Evolutionary conservation across 106 monocot genomes (phyloP).

Genomic region (Dendrobium officinale): DNA sequence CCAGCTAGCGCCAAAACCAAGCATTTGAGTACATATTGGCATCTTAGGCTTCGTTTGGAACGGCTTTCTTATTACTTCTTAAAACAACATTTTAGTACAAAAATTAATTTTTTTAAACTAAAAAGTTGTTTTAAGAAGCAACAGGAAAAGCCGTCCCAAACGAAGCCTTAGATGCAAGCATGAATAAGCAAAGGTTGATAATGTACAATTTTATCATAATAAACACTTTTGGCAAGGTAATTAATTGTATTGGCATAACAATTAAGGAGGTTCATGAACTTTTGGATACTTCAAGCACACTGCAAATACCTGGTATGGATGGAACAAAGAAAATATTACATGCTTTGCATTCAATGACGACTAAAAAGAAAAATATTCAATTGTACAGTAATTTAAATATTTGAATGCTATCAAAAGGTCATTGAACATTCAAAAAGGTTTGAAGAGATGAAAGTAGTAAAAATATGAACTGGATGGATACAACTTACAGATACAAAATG

Average conservation of each 20-base stretch:
- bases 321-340: not conserved
- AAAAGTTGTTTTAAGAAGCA: too few relatives aligned
- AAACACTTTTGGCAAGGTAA: not conserved
- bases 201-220: not conserved
- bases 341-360: not conserved
- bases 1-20: too few relatives aligned
- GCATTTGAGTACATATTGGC: too few relatives aligned
- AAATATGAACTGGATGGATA: not conserved
- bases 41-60: not conserved
- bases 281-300: not conserved
- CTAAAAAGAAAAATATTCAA: not conserved
- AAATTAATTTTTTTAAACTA: too few relatives aligned
- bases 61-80: too few relatives aligned
- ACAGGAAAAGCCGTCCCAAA: too few relatives aligned
- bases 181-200: not conserved
- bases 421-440: not conserved
- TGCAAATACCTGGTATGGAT: not conserved
- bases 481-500: not conserved
- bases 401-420: not conserved
- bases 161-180: not conserved
- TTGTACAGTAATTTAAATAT: not conserved
- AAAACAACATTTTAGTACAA: too few relatives aligned
- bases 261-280: not conserved
- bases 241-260: not conserved
- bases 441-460: conserved; percentile 2